Base-by-base conservation (phyloP, 768 basidiomycete species). In the Exidia glandulosa region DNA sequence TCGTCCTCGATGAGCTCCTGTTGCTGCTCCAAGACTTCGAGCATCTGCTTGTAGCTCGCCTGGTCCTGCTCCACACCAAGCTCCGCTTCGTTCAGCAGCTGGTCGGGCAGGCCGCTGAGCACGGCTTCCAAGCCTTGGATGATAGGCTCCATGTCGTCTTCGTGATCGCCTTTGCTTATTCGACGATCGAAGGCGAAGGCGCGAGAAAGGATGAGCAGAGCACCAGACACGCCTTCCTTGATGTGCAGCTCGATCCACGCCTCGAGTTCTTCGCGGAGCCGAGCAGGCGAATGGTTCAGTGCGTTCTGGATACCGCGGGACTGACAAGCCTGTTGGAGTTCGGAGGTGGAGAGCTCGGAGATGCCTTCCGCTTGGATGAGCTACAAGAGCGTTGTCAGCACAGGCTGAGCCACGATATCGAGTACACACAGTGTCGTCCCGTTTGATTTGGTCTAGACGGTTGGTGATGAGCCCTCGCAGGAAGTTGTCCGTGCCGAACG, bases 1-100 rank as follows among this genome's bases (percentile, higher is more conserved):
- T 99, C 96, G 71, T 99, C 96, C 69, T 99, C 94, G 69, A 99
- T 99, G 62, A 99, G 90, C 71, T 99, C 96, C 70, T 99, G 91
- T 72, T 99, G 96, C 67, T 99, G 91, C 66, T 96, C 92, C 69
- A 99, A 76, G 29, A 99, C 95, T 63, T 98, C 96, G 59, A 99
- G 82, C 74, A 95, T 96, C 78, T 98, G 91, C 77, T 96, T 95
- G 81, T 96, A 97, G 67, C 86, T 91, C 25, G 93, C 92, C 57
- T 87, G 87, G 41, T 95, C 94, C 27, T 87, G 90, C 65, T 94
- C 90, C 27, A 98, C 95, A 72, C 94, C 90, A 56, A 98, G 81
- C 70, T 98, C 96, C 9, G 96, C 92, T 77, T 98, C 96, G 71
- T 90, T 97, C 50, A 98, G 81, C 79, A 98, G 69, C 72, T 92